A percentile compares a stretch with the other conserved stretches of the same genome.
These are phyloP conservation scores for Microcyclospora pomicola DNA, from an alignment of 2,329 filamentous ascomycete genomes.

Conservation along the genomic window DNA sequence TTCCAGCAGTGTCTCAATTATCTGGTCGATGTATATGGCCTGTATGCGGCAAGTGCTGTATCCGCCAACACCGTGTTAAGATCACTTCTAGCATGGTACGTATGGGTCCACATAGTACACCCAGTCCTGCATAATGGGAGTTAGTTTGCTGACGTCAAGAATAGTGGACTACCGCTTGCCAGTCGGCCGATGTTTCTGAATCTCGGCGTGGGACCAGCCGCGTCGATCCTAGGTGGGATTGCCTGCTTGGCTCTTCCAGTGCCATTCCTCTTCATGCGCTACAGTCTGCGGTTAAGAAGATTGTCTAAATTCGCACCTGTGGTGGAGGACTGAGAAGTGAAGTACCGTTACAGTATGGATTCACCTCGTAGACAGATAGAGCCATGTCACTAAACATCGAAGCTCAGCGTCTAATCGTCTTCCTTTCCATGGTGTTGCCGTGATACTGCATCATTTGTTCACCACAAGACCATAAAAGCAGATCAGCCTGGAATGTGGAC, in stretches of 20 bases:
- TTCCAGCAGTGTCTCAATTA: slow-evolving; percentile 38
- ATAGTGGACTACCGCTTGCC: slow-evolving; percentile 20
- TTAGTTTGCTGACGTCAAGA: neutral
- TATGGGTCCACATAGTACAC: slow-evolving; percentile 11
- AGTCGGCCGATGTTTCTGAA: slow-evolving; percentile 28
- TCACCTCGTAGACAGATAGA: too few relatives aligned
- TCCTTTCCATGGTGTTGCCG: too few relatives aligned
- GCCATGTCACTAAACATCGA: too few relatives aligned
- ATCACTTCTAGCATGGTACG: slow-evolving; percentile 25
- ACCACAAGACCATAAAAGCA: too few relatives aligned
- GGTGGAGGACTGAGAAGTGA: too few relatives aligned
- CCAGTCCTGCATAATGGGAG: slow-evolving; percentile 8
- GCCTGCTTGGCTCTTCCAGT: slow-evolving; percentile 28
- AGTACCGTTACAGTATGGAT: too few relatives aligned
- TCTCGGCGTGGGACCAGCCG: slow-evolving; percentile 30
- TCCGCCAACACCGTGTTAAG: slow-evolving; percentile 38
- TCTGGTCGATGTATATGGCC: slow-evolving; percentile 23
- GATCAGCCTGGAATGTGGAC: too few relatives aligned
- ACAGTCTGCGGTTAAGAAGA: slow-evolving; percentile 27
- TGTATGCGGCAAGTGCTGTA: slow-evolving; percentile 36
- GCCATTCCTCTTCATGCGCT: slow-evolving; percentile 33
- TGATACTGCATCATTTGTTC: too few relatives aligned
- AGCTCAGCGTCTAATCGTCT: too few relatives aligned
- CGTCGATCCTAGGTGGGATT: slow-evolving; percentile 29
- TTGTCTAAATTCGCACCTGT: slow-evolving; percentile 33